Evolutionary conservation across 768 basidiomycete genomes (phyloP), one percentile per base, ranked within the genome.

Genomic region (Rhodotorula diobovata): DNA sequence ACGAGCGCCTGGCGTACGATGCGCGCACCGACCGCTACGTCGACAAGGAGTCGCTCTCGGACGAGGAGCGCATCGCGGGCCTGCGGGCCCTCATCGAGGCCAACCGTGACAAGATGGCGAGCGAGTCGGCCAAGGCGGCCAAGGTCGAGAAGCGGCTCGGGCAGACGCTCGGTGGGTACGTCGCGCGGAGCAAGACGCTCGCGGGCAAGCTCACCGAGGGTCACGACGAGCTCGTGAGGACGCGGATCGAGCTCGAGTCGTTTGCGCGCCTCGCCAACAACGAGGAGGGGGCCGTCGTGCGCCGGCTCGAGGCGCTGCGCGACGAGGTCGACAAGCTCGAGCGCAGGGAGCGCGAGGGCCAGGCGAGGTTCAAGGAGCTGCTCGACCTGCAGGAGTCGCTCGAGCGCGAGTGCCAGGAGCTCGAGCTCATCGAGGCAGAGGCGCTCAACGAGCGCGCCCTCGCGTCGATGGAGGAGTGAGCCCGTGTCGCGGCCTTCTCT

Each of bases 141-240:
- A 98, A 96, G 83, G 79, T 84, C 11, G 95, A 97, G 84, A 96
- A 93, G 86, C 95, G 93, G 80, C 85, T 98, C 18, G 85, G 84
- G 16, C 86, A 93, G 67, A 85, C 86, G 23, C 86, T 98, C 6
- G 93, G 93, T n/a, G 96, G 96, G 16, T 98, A 98, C 80, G 86
- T 90, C 78, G 85, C 85, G 50, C 87, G 94, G 18, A 87, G 87
- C 39, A 84, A 84, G 77, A 85, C 86, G 51, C 83, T 93, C 61
- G 78, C 73, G 21, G 64, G 30, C 34, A 76, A 79, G 68, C 63
- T 79, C 15, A 77, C 79, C 5, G 85, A 86, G 39, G 85, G 87
- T 2, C 91, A 91, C 79, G 86, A 86, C 45, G 89, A 89, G 75
- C 83, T 93, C 41, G 85, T 88, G 66, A 84, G 83, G 77, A 84